Evolutionary conservation across 2,329 filamentous ascomycete genomes (phyloP), one percentile per base, ranked within the genome.

Genomic region (Parascedosporium putredinis): DNA sequence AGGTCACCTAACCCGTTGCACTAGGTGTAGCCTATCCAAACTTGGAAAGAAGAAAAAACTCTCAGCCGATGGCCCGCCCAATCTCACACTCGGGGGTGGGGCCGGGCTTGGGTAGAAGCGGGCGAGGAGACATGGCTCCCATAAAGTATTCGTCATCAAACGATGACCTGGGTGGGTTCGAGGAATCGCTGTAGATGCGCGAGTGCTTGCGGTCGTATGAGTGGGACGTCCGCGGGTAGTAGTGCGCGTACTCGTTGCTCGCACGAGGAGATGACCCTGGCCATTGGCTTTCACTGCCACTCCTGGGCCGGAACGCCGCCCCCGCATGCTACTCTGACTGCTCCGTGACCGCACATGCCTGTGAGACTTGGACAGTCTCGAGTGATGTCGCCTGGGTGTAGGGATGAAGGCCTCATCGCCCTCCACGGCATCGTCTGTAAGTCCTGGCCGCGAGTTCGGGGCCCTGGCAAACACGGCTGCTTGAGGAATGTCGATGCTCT

Each of bases 361-460:
- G 22, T 60, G 59, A 12, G 60, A 57, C 56, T 81, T 82, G 34
- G 73, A 72, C 3, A 81, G 62, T 16, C 77, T 71, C 3, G 76
- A 76, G 3, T 71, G 67, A 12, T 75, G 72, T 9, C 76, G 71
- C 60, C 72, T 79, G 1, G 74, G 66, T 9, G 68, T 65, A 6
- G 72, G 62, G 25, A 83, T 60, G 54, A 79, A 84, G 3, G 80
- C 76, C 43, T 75, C 73, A 51, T 77, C 79, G 29, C 80, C 79
- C 4, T 79, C 78, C 2, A 83, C 61, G 1, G 72, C 63, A 56
- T 82, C 77, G 53, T 83, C 79, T 2, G 80, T 83, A 5, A 84
- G 69, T 14, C 80, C 80, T 1, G 71, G 71, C 18, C 79, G 68
- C n/a, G 79, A 70, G 56, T 83, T 83, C 10, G 80, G 79, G 5